Percentiles rank a stretch among this genome's conserved stretches.
phyloP scores from a whole-genome alignment of 129 eudicot genomes.

The sunflower (Helianthus annuus) region DNA sequence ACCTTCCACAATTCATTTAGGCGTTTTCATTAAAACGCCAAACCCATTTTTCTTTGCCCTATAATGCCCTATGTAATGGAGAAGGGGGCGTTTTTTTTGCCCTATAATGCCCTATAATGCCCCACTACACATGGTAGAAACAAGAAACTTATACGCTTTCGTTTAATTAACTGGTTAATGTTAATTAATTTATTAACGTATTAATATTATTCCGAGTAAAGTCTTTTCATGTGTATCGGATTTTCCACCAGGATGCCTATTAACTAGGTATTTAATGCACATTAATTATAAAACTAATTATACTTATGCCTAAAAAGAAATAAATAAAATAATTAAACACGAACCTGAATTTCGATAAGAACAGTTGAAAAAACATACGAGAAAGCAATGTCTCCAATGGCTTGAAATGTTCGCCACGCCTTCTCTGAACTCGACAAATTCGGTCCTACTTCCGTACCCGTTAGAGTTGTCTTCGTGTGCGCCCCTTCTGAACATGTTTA shows the following conservation, averaged over 20 bases:
- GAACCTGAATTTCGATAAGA: conserved; percentile 92
- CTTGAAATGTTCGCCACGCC: conserved; percentile 83
- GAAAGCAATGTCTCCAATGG: conserved; percentile 86
- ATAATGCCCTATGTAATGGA: no score
- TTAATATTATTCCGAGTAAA: no score
- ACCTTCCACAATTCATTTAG: no score
- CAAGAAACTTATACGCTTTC: no score
- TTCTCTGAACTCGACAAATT: conserved; percentile 58
- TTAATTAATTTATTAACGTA: no score
- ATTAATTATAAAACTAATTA: not conserved
- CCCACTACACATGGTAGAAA: no score
- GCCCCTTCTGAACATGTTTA: conserved; percentile 35
- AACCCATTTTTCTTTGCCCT: no score
- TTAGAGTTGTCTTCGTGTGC: conserved; percentile 47
- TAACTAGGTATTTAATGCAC: not conserved
- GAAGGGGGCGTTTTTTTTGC: no score
- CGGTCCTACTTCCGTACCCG: conserved; percentile 64
- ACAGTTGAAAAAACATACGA: conserved; percentile 82
- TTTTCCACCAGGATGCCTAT: not conserved
- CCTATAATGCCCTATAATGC: no score
- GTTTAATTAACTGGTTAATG: no score
- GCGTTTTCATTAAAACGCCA: no score
- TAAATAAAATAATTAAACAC: not conserved
- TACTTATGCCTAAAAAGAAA: not conserved
- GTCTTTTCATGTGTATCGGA: not conserved